A percentile compares a stretch with the other conserved stretches of the same genome.
These are phyloP conservation scores for Exobasidium cylindrosporum DNA, from an alignment of 1,284 basidiomycete genomes.

Conservation along the genomic window DNA sequence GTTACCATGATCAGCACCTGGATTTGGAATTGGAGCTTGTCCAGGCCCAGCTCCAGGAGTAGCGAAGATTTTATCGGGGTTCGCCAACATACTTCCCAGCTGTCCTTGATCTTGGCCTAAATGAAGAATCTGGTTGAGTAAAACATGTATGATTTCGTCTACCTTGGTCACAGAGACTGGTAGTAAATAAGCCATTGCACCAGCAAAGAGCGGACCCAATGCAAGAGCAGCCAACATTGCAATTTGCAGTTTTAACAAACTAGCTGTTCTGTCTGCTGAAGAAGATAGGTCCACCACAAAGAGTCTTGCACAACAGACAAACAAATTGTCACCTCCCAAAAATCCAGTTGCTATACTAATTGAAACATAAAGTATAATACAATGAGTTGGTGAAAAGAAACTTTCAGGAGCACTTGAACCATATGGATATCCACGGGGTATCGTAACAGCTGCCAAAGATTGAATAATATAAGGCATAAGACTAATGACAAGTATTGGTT, in stretches of 20 bases:
- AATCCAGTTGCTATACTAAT: not conserved
- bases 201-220: not conserved
- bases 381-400: not conserved
- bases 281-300: not conserved
- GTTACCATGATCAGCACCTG: not conserved
- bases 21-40: not conserved
- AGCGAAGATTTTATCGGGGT: too few species aligned
- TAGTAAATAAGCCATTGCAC: not conserved
- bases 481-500: not conserved
- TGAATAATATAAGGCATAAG: not conserved
- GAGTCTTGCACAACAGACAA: not conserved
- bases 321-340: not conserved
- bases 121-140: not conserved
- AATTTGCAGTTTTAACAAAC: not conserved
- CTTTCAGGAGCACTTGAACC: not conserved
- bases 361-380: not conserved
- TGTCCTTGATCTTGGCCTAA: not conserved
- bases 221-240: not conserved
- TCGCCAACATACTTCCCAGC: too few species aligned
- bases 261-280: not conserved
- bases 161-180: not conserved
- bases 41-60: not conserved
- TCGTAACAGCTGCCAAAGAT: not conserved
- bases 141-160: not conserved
- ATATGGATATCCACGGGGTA: not conserved